Evolutionary conservation across 768 basidiomycete genomes (phyloP), one percentile per base, ranked within the genome.

Genomic region (Phylloporus scabripes): DNA sequence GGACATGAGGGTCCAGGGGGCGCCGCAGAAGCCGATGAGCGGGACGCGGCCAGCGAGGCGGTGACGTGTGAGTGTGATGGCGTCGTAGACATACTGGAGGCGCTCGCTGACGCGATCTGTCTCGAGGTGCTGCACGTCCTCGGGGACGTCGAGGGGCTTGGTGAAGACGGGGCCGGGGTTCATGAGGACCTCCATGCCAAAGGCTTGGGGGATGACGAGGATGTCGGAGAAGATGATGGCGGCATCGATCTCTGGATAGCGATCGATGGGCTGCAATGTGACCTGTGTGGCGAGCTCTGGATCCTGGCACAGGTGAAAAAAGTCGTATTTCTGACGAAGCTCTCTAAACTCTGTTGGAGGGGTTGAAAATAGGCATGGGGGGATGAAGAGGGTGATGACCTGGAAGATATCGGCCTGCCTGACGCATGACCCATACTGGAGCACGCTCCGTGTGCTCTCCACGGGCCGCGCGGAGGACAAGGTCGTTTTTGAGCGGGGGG

Each of bases 211-310:
- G 49, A 99, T 75, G 66, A 99, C 94, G 55, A 99, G 85, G 70
- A 98, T 99, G 66, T 98, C 96, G 59, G 84, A 89, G 75, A 99
- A 99, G 69, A 98, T 97, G 72, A 98, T 98, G 48, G 92, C 80
- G 9, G 95, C 95, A 69, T 98, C 96, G 60, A 99, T 68, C 31
- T 85, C 90, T 2, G 80, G 65, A 70, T 88, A 98, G 39, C 92
- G 83, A 43, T 85, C 80, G 60, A 98, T 91, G 44, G 96, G 96
- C 67, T 98, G 96, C 17, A 97, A 69, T 12, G 96, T 98, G 60
- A 99, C 74, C 63, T 92, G 82, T 34, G 78, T 85, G 18, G 95
- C 94, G 46, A 98, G 80, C 10, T 74, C 75, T n/a, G 96, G 95
- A 0, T 90, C 87, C 58, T 90, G 84, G 66, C 96, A 98, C 52